A percentile compares a stretch with the other conserved stretches of the same genome.
These are phyloP conservation scores for Phlyctochytrium planicorne DNA, from an alignment of 192 early-diverging fungal genomes.

Conservation along the genomic window DNA sequence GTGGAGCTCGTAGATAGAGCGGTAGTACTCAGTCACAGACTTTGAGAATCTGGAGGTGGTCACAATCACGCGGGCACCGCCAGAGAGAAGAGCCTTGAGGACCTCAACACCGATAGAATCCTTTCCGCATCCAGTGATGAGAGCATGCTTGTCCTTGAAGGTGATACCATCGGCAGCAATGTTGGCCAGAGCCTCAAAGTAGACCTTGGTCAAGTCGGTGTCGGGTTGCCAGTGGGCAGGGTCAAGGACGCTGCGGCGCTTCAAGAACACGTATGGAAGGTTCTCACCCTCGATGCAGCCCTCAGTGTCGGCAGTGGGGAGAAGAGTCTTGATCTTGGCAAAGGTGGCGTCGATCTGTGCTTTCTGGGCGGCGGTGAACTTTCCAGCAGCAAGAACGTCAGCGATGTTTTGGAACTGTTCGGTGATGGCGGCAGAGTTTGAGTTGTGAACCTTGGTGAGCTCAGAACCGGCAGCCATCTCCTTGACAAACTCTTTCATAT, in stretches of 20 bases:
- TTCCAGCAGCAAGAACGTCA: conserved; percentile 8
- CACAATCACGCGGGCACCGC: conserved; percentile 85
- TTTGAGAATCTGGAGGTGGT: conserved; percentile 90
- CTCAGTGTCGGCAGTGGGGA: conserved; percentile 16
- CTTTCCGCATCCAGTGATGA: conserved; percentile 87
- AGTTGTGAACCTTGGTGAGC: conserved; percentile 39
- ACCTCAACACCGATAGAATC: conserved; percentile 88
- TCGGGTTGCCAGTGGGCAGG: conserved; percentile 84
- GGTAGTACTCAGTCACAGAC: conserved; percentile 78
- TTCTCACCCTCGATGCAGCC: conserved; percentile 18
- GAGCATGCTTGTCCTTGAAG: conserved; percentile 80
- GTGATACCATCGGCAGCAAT: conserved; percentile 82
- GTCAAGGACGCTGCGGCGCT: conserved; percentile 49
- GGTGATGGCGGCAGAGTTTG: conserved; percentile 49
- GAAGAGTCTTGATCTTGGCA: conserved; percentile 32
- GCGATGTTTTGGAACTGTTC: conserved; percentile 58
- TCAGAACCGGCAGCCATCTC: conserved; percentile 64
- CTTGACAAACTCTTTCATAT: conserved; percentile 91
- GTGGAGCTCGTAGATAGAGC: conserved; percentile 80
- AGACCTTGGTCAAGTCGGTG: conserved; percentile 70
- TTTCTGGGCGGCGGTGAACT: conserved; percentile 24
- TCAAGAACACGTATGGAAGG: conserved; percentile 53
- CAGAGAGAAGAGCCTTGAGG: conserved; percentile 77
- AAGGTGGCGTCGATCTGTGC: conserved; percentile 34
- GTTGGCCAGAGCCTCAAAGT: conserved; percentile 77